Conservation (phyloP, 1,284 basidiomycete genomes). For the Tremellales sp. region DNA sequence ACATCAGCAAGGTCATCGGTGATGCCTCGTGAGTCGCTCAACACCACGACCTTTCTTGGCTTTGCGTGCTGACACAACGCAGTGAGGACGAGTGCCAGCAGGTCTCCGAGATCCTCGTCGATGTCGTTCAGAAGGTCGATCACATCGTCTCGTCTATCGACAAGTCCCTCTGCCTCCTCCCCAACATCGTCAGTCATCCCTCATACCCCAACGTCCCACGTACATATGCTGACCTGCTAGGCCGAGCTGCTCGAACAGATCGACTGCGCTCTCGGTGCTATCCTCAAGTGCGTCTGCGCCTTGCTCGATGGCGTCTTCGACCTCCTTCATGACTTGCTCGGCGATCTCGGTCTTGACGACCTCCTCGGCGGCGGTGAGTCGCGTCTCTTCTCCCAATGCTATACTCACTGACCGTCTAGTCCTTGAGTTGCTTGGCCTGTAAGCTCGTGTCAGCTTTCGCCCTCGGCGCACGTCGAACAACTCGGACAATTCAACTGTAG, state of each 20-base stretch:
- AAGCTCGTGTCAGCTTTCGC: no score
- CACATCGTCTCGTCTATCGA: constrained; percentile 2
- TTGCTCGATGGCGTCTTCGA: constrained; percentile 7
- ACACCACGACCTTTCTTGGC: not conserved
- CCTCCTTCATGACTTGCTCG: constrained; percentile 6
- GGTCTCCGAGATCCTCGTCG: constrained; percentile 6
- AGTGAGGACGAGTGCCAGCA: not conserved
- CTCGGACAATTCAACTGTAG: no score
- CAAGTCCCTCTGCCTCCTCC: constrained; percentile 3
- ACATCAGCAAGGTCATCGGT: constrained; percentile 3
- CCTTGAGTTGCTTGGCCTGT: no score
- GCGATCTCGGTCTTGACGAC: constrained; percentile 2
- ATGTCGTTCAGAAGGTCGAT: constrained; percentile 5
- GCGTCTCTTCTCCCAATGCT: no score
- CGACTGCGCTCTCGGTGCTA: constrained; percentile 3
- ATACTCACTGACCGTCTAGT: no score
- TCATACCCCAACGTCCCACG: not conserved
- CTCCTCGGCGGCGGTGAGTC: constrained; percentile 4
- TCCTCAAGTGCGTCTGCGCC: constrained; percentile 5
- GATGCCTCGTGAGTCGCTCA: constrained; percentile 1
- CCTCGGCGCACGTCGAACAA: no score
- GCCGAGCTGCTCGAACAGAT: constrained; percentile 1
- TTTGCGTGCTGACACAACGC: not conserved
- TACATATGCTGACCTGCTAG: not conserved
- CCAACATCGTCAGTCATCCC: constrained; percentile 4